phyloP scores from a whole-genome alignment of 192 early-diverging fungal species.

The Funneliformis geosporum region DNA sequence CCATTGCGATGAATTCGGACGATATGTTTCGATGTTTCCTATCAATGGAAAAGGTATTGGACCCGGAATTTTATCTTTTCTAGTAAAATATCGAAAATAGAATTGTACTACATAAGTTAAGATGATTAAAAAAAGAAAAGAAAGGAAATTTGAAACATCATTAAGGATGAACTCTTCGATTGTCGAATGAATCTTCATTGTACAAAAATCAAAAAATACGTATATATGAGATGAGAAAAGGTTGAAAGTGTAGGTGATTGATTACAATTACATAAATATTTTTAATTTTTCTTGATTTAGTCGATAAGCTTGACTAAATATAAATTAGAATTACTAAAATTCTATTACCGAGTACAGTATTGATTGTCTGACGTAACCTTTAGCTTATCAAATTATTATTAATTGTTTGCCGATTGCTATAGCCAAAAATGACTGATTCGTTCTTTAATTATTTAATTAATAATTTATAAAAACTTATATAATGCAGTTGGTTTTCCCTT shows the following conservation, averaged over 20 bases:
- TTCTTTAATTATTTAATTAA: too few relatives aligned
- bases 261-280: background rate
- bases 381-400: too few relatives aligned
- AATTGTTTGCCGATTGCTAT: too few relatives aligned
- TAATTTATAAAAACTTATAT: too few relatives aligned
- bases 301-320: too few relatives aligned
- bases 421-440: too few relatives aligned
- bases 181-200: background rate
- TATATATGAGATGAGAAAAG: too few relatives aligned
- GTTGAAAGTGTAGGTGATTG: too few relatives aligned
- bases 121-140: background rate
- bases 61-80: constrained; percentile 22
- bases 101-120: constrained; percentile 14
- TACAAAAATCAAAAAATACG: too few relatives aligned
- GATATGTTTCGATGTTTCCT: background rate
- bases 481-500: background rate
- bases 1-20: background rate
- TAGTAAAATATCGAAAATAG: constrained; percentile 4
- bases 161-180: background rate
- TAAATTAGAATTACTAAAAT: too few relatives aligned
- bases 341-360: too few relatives aligned
- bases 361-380: too few relatives aligned
- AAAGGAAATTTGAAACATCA: background rate
- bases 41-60: constrained; percentile 24
- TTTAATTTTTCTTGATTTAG: background rate